Conservation (phyloP, 2,329 filamentous ascomycete species). For the Cercospora citrullina region DNA sequence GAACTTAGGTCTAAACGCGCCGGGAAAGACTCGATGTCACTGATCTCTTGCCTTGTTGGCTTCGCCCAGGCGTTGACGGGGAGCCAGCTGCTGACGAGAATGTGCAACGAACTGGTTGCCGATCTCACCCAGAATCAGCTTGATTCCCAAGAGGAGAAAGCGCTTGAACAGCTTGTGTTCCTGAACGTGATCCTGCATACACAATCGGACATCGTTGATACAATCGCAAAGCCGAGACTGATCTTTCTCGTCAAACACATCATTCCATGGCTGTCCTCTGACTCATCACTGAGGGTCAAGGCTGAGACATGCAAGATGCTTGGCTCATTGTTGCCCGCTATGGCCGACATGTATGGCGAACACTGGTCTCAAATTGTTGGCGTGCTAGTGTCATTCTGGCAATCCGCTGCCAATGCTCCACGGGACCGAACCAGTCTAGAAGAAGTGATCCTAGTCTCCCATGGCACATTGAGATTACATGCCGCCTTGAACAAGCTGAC, state of each 20-base stretch:
- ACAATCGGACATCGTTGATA: slow-evolving; percentile 51
- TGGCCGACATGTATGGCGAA: slow-evolving; percentile 80
- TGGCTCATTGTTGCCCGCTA: slow-evolving; percentile 64
- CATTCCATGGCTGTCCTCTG: slow-evolving; percentile 65
- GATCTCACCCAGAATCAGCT: slow-evolving; percentile 56
- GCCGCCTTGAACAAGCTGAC: slow-evolving; percentile 60
- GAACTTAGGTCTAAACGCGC: slow-evolving; percentile 36
- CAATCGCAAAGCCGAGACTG: slow-evolving; percentile 63
- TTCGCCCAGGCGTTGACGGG: slow-evolving; percentile 52
- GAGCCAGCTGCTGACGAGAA: slow-evolving; percentile 50
- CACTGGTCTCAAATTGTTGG: slow-evolving; percentile 67
- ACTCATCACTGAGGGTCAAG: slow-evolving; percentile 53
- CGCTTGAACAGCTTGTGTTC: slow-evolving; percentile 51
- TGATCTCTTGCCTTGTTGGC: slow-evolving; percentile 51
- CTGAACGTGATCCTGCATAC: slow-evolving; percentile 56
- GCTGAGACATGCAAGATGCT: slow-evolving; percentile 58
- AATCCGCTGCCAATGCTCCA: slow-evolving; percentile 6
- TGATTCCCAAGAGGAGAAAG: slow-evolving; percentile 33
- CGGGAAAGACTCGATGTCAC: slow-evolving; percentile 47
- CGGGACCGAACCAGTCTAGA: slow-evolving; percentile 23
- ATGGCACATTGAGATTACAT: slow-evolving; percentile 72
- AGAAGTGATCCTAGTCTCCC: slow-evolving; percentile 48
- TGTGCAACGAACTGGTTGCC: slow-evolving; percentile 62
- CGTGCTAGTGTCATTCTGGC: slow-evolving; percentile 43
- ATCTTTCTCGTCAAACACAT: slow-evolving; percentile 83